Percentiles rank a stretch among this genome's conserved stretches.
Evolutionary conservation across 2,329 filamentous ascomycete species (phyloP).

Genomic region (Hirsutella minnesotensis): DNA sequence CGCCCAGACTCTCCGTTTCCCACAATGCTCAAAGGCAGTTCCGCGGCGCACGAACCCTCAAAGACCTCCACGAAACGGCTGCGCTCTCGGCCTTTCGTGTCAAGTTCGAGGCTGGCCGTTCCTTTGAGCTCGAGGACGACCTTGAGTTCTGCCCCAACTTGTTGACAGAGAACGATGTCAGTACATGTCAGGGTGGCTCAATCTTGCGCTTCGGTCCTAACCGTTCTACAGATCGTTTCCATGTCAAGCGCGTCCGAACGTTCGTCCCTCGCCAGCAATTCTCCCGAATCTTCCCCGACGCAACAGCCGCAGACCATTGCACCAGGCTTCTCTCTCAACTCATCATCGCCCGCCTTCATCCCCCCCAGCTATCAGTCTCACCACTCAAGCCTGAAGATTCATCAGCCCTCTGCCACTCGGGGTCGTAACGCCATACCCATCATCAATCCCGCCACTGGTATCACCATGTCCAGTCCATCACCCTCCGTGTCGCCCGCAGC

Average conservation of each 20-base stretch:
- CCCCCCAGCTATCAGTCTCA: conserved; percentile 56
- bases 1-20: conserved; percentile 65
- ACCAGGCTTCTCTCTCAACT: conserved; percentile 64
- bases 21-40: conserved; percentile 83
- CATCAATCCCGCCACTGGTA: conserved; percentile 87
- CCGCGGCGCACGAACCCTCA: conserved; percentile 72
- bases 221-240: conserved; percentile 64
- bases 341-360: conserved; percentile 52
- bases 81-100: conserved; percentile 68
- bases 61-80: conserved; percentile 72
- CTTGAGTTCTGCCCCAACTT: conserved; percentile 90
- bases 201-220: too few species aligned
- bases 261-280: conserved; percentile 88
- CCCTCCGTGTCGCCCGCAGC: conserved; percentile 54
- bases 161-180: conserved; percentile 87
- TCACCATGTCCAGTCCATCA: conserved; percentile 79
- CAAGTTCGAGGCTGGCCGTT: conserved; percentile 82
- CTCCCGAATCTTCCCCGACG: conserved; percentile 80
- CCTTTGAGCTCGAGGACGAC: conserved; percentile 93
- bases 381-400: conserved; percentile 61
- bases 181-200: too few species aligned
- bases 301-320: conserved; percentile 74
- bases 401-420: conserved; percentile 82
- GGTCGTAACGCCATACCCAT: conserved; percentile 94
- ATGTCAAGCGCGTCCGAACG: conserved; percentile 90